These are phyloP conservation scores for Ophiognomonia clavigignenti-juglandacearum DNA, from an alignment of 2,329 filamentous ascomycete genomes.

Conservation along the genomic window DNA sequence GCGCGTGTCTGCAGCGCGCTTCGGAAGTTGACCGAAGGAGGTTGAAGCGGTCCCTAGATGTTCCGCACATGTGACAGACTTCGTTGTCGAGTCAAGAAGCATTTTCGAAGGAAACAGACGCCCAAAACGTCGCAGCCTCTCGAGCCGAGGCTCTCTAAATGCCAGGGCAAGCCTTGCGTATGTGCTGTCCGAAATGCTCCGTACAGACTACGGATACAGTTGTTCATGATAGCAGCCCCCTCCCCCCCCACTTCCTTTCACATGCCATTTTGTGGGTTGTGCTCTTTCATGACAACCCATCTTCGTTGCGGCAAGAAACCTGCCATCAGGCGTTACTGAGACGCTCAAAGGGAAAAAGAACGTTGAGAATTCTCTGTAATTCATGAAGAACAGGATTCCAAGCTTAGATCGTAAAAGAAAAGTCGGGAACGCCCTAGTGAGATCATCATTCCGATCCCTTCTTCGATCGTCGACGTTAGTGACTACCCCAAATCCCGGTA, in stretches of 20 bases:
- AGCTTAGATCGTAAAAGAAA: background rate
- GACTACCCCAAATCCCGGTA: conserved; percentile 3
- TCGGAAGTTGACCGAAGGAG: conserved; percentile 15
- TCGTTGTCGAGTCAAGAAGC: background rate
- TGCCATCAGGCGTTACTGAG: too few species aligned
- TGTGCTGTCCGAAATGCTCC: too few species aligned
- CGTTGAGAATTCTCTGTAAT: too few species aligned
- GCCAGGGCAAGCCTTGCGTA: background rate
- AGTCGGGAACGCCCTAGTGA: background rate
- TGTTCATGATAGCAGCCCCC: conserved; percentile 12
- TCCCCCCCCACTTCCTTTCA: background rate
- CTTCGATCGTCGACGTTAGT: background rate
- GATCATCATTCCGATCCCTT: background rate
- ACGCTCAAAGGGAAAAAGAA: too few species aligned
- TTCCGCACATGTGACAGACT: conserved; percentile 15
- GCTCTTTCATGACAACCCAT: too few species aligned
- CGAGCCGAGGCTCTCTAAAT: conserved; percentile 11
- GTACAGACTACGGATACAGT: too few species aligned
- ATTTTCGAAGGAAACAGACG: too few species aligned
- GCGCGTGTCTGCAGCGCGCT: background rate
- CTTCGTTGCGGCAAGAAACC: too few species aligned
- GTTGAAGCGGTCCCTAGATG: background rate
- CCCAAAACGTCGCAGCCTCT: too few species aligned
- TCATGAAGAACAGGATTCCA: too few species aligned
- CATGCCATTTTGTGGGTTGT: conserved; percentile 11